A percentile compares a stretch with the other conserved stretches of the same genome.
Conservation (phyloP, 176 grass and related monocot genomes). For the Cenchrus americanus region DNA sequence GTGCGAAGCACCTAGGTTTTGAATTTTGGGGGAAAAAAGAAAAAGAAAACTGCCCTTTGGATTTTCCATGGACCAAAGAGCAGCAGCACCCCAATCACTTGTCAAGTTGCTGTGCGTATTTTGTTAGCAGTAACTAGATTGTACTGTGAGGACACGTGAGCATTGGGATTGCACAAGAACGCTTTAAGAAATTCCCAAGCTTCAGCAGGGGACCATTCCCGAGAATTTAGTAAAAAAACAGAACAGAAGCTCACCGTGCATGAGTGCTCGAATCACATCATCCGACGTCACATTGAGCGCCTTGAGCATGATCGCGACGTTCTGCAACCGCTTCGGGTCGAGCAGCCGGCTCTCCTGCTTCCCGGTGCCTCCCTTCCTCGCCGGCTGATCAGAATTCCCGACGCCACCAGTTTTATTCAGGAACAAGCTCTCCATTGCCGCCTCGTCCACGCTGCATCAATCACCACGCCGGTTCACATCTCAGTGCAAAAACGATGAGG, state of each 20-base stretch:
- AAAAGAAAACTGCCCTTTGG: not conserved
- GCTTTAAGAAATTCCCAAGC: conserved; percentile 29
- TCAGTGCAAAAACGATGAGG: not conserved
- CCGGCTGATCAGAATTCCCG: conserved; percentile 19
- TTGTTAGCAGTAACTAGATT: conserved; percentile 46
- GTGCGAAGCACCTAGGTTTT: not conserved
- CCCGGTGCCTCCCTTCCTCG: conserved; percentile 12
- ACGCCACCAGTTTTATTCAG: conserved; percentile 24
- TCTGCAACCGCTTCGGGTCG: conserved; percentile 73
- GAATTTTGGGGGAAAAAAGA: not conserved
- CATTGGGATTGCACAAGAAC: conserved; percentile 43
- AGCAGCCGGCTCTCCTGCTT: conserved; percentile 67
- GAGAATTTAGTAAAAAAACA: conserved; percentile 10
- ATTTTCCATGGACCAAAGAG: conserved; percentile 18
- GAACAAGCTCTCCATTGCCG: conserved; percentile 75
- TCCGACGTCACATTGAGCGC: conserved; percentile 61
- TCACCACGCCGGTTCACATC: not conserved
- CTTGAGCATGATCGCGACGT: conserved; percentile 78
- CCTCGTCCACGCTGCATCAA: conserved; percentile 68
- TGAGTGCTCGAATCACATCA: conserved; percentile 58
- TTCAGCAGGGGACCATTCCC: conserved; percentile 29
- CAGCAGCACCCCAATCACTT: not conserved
- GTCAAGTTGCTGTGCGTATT: conserved; percentile 15
- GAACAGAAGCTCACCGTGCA: conserved; percentile 54
- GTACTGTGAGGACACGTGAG: conserved; percentile 45